Evolutionary conservation across 495 filamentous ascomycete species (phyloP), one percentile per base, ranked within the genome.

Genomic region (Physcia stellaris): DNA sequence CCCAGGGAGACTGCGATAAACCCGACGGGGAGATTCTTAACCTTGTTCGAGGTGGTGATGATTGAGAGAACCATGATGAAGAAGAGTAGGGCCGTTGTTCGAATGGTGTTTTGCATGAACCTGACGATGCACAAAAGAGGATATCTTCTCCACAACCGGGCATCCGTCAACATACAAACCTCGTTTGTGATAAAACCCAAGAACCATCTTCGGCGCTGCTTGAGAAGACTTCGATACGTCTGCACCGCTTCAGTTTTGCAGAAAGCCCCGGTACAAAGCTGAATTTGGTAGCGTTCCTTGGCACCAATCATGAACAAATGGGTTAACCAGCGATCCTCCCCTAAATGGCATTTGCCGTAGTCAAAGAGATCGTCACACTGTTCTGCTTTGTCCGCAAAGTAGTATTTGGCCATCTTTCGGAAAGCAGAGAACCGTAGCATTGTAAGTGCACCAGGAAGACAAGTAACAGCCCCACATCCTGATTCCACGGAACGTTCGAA

Each of bases 221-320:
- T 96, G 53, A 96, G 65, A 30, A 98, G 72, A 54, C 79, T 86
- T 34, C 60, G 57, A 50, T 88, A 88, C 13, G 79, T 86, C 56
- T 94, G 85, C 17, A 95, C 90, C 7, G 90, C 90, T 55, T 95
- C 90, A 2, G 90, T 98, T 62, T 98, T 98, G 67, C 90, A 98
- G 50, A 98, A 98, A 7, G 90, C 90, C 31, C 83, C 84, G 2
- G 86, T 93, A 56, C 88, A 95, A 75, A 98, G 84, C 59, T 94
- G 85, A 39, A 98, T 95, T 55, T 95, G 87, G 59, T 94, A 86
- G 35, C 80, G 75, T 51, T 90, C 75, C 57, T 85, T 82, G 1
- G 88, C 86, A 2, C 86, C 88, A 49, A 98, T 90, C 90, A 98
- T 98, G 66, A 98, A 95, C 39, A 98, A 72, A 64, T 98, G 90